A percentile compares a stretch with the other conserved stretches of the same genome.
phyloP scores from a whole-genome alignment of 208 protist species.

The Leishmania tarentolae region DNA sequence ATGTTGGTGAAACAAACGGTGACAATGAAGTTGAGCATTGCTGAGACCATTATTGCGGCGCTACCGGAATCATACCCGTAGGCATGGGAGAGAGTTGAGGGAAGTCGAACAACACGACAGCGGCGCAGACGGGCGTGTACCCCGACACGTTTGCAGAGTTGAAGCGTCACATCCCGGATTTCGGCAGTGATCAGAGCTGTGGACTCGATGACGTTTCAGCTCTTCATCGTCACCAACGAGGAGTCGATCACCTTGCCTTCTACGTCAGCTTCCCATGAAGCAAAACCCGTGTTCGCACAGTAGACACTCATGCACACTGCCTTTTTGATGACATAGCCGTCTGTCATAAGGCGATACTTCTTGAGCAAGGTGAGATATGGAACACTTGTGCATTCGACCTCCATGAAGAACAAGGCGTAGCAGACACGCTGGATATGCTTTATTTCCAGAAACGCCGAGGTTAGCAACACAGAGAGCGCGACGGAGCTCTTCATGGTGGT shows the following conservation, averaged over 20 bases:
- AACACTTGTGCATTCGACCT: constrained; percentile 39
- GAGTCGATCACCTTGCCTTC: constrained; percentile 49
- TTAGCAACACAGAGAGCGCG: constrained; percentile 41
- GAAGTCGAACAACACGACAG: constrained; percentile 11
- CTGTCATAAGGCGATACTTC: constrained; percentile 29
- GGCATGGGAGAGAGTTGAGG: constrained; percentile 27
- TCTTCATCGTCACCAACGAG: constrained; percentile 40
- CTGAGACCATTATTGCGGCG: constrained; percentile 49
- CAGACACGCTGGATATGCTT: constrained; percentile 47
- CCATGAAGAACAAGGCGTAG: constrained; percentile 48
- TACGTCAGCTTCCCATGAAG: constrained; percentile 26
- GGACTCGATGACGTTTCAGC: constrained; percentile 46
- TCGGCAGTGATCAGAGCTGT: constrained; percentile 41
- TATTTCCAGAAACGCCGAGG: constrained; percentile 35
- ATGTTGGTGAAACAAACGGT: constrained; percentile 37
- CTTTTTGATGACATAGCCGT: constrained; percentile 41
- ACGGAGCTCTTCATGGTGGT: constrained; percentile 65
- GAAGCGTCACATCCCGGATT: constrained; percentile 29
- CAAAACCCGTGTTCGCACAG: constrained; percentile 42
- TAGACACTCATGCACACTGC: constrained; percentile 17
- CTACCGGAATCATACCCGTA: constrained; percentile 49
- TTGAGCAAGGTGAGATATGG: constrained; percentile 33
- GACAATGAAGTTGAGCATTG: constrained; percentile 43
- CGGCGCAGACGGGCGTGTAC: constrained; percentile 8
- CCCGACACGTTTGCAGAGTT: constrained; percentile 19